phyloP scores from a whole-genome alignment of 805 yeast species.

The Zygotorulaspora chibaensis region DNA sequence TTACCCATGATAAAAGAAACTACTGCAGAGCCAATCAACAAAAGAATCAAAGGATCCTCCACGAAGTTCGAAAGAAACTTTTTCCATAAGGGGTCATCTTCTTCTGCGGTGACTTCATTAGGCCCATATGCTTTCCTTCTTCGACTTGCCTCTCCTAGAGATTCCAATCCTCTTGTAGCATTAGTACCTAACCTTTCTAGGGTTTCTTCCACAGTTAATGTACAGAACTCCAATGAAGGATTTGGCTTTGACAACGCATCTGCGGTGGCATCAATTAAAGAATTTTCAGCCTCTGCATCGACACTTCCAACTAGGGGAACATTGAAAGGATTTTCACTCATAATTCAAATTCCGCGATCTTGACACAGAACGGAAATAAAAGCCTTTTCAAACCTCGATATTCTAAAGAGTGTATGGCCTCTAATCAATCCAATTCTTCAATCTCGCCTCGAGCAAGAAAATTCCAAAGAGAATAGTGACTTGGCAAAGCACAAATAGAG shows the following conservation, averaged over 20 bases:
- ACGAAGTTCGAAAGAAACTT: slow-evolving; percentile 78
- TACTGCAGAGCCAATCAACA: slow-evolving; percentile 85
- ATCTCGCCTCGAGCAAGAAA: not conserved
- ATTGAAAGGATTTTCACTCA: slow-evolving; percentile 38
- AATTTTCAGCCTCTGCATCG: slow-evolving; percentile 6
- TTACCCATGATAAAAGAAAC: slow-evolving; percentile 92
- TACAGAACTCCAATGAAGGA: slow-evolving; percentile 64
- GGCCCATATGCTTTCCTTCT: slow-evolving; percentile 74
- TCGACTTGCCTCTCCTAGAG: slow-evolving; percentile 63
- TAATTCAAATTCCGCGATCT: slow-evolving; percentile 4
- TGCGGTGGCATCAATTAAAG: slow-evolving; percentile 15
- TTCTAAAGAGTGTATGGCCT: not conserved
- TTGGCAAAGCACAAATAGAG: too few species aligned
- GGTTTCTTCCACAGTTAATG: slow-evolving; percentile 62
- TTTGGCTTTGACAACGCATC: slow-evolving; percentile 34
- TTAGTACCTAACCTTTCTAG: slow-evolving; percentile 60
- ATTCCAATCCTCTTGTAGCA: slow-evolving; percentile 52
- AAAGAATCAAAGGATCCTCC: slow-evolving; percentile 84
- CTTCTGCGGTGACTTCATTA: slow-evolving; percentile 74
- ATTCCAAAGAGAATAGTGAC: too few species aligned
- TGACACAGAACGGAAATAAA: not conserved
- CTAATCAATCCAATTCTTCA: not conserved
- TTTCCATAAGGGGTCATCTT: slow-evolving; percentile 63
- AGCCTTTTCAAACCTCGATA: not conserved
- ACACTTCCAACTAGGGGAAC: slow-evolving; percentile 5